phyloP scores from a whole-genome alignment of 2,329 filamentous ascomycete genomes.

The Podosphaera xanthii region DNA sequence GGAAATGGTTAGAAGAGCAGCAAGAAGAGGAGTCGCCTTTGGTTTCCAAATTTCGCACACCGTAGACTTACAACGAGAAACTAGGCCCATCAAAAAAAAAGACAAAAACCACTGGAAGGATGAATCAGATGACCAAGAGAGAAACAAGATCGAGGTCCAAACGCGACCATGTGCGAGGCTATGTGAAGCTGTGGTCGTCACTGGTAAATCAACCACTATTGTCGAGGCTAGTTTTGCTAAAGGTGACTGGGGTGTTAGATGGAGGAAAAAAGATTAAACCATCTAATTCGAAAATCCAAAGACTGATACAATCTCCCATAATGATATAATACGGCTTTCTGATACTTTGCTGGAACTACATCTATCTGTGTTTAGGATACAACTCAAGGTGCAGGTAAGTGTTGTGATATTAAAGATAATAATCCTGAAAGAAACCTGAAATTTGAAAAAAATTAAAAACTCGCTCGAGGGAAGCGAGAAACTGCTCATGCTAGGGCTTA shows the following conservation, averaged over 20 bases:
- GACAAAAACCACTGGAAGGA: neutral
- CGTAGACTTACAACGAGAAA: slow-evolving; percentile 12
- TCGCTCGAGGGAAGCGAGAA: too few species aligned
- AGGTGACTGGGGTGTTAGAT: slow-evolving; percentile 31
- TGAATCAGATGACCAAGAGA: neutral
- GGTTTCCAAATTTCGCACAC: slow-evolving; percentile 2
- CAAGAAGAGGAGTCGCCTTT: slow-evolving; percentile 8
- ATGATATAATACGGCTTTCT: too few species aligned
- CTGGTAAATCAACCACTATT: slow-evolving; percentile 20
- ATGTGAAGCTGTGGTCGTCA: slow-evolving; percentile 34
- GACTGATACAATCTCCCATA: too few species aligned
- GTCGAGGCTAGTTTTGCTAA: slow-evolving; percentile 38
- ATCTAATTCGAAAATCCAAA: too few species aligned
- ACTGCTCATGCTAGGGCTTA: too few species aligned
- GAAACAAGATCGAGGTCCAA: neutral
- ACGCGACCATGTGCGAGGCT: slow-evolving; percentile 15
- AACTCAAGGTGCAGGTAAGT: too few species aligned
- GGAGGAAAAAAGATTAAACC: too few species aligned
- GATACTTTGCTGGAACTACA: too few species aligned
- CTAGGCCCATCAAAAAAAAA: neutral
- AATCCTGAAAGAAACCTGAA: too few species aligned
- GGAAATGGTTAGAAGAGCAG: slow-evolving; percentile 6
- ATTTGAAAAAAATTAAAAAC: too few species aligned
- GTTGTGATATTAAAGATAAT: too few species aligned
- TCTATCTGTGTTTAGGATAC: too few species aligned